Base-by-base conservation (phyloP, 495 filamentous ascomycete species). In the Podospora didyma region DNA sequence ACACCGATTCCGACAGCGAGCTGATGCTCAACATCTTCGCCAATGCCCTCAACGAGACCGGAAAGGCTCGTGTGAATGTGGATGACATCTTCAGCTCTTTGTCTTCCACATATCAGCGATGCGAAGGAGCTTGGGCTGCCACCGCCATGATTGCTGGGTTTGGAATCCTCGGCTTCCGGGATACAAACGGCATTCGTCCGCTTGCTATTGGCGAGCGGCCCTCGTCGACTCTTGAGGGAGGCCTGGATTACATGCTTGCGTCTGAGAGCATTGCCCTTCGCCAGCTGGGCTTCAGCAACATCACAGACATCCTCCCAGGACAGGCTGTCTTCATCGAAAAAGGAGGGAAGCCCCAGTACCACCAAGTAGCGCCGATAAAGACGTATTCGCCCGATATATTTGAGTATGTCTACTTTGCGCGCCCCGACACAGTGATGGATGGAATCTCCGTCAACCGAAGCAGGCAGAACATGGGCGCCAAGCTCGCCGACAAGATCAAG, bases 1-100 rank as follows among this genome's bases (percentile, higher is more conserved):
- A 98, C 74, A 96, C 94, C 23, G 92, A 97, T 57, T 92, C 86
- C 53, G 94, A 98, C 70, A 92, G 88, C 63, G 94, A 98, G 77
- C 72, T 95, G 53, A 95, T 96, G 85, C 79, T 98, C 48, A 98
- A 97, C 69, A 82, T 97, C 58, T 96, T 96, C 60, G 94, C 94
- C 16, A 88, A 90, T 70, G 93, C 93, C 69, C 80, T 98, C 45
- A 92, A 93, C 57, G 89, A 96, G 70, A 96, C 90, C n/a, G 90
- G 90, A 60, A 97, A 98, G 73, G 89, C 92, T 24, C 89, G 94
- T 75, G 92, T 95, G 47, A 96, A 97, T 73, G 79, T 83, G 49
- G 87, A 92, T 47, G 94, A 98, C 72, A 82, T 96, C 64, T 97
- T 97, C 71, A 85, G 82, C 51, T 82, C 85, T 35, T 74, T 96